Percentiles rank a stretch among this genome's conserved stretches.
These are phyloP conservation scores for Saccharomycopsis phalli DNA, from an alignment of 1,139 yeast genomes.

Conservation along the genomic window DNA sequence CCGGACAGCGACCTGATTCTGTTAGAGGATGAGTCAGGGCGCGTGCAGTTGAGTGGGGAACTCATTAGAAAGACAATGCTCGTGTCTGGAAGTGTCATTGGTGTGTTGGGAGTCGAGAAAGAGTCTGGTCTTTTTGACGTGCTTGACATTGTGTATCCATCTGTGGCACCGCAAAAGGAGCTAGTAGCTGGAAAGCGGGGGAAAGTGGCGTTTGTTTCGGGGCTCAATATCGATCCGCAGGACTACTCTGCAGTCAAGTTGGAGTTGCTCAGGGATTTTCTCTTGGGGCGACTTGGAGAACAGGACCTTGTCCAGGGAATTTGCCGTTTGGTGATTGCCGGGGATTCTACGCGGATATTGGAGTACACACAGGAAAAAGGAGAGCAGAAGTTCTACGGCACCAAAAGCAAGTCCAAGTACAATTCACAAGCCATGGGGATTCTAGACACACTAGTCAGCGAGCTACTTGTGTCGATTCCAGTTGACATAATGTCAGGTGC, in stretches of 20 bases:
- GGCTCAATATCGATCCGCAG: constrained; percentile 48
- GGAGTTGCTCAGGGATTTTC: constrained; percentile 60
- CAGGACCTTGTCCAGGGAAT: constrained; percentile 28
- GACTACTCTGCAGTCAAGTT: constrained; percentile 33
- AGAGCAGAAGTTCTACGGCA: constrained; percentile 40
- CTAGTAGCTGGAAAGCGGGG: constrained; percentile 19
- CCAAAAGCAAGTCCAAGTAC: constrained; percentile 43
- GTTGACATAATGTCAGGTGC: constrained; percentile 79
- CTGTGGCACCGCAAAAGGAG: constrained; percentile 47
- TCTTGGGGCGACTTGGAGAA: constrained; percentile 59
- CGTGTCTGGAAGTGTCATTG: constrained; percentile 85
- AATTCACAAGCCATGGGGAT: constrained; percentile 34
- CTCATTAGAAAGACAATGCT: constrained; percentile 40
- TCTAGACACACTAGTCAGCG: constrained; percentile 52
- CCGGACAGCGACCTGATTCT: constrained; percentile 51
- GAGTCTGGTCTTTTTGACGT: constrained; percentile 81
- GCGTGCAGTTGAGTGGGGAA: constrained; percentile 62
- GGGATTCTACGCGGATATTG: constrained; percentile 45
- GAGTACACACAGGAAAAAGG: constrained; percentile 27
- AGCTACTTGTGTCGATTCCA: constrained; percentile 52
- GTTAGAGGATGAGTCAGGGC: constrained; percentile 91
- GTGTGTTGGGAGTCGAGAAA: constrained; percentile 77
- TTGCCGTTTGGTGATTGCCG: constrained; percentile 59
- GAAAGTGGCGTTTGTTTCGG: constrained; percentile 63
- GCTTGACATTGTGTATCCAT: constrained; percentile 70